Evolutionary conservation across 2,329 filamentous ascomycete species (phyloP), one percentile per base, ranked within the genome.

Genomic region (Acarospora socialis): DNA sequence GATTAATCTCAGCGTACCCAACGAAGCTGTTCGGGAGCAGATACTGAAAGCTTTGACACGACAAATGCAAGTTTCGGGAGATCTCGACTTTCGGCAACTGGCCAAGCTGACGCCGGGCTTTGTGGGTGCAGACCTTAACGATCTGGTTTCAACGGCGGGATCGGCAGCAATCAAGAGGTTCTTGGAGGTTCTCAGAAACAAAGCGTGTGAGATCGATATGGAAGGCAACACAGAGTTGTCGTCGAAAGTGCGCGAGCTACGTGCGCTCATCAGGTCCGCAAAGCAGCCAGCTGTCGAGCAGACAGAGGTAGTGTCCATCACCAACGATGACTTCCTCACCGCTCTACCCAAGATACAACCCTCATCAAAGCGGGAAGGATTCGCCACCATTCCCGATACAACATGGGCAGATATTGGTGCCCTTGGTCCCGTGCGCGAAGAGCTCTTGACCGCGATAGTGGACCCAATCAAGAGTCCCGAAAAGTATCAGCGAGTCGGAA

Each of bases 341-440:
- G 86, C 84, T 3, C 66, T 94, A 3, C 72, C 79, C 7, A 70
- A 71, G 36, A 71, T 93, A 39, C 70, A 82, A 50, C 73, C 84
- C 16, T 87, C 82, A 1, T 80, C 80, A 4, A 86, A 87, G 53
- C 76, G 84, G 30, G 87, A 98, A 58, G 90, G 90, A 28, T 98
- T 98, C 55, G 84, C 83, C 8, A 90, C 83, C 1, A 83, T 95
- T 26, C 90, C 90, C 5, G 77, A 86, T 50, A 87, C 90, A 4
- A 93, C 83, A 1, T 98, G 90, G 83, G 66, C 74, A 27, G 80
- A 95, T 48, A 84, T 98, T 32, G 90, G 90, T 37, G 87, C 87
- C 5, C 68, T 98, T 9, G 61, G 71, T 26, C 65, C 65, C n/a
- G 75, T 92, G 4, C 81, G 87, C 21, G 70, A 82, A 36, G 77